Conservation (phyloP, 176 grass and related monocot genomes). For the Thalia dealbata region DNA sequence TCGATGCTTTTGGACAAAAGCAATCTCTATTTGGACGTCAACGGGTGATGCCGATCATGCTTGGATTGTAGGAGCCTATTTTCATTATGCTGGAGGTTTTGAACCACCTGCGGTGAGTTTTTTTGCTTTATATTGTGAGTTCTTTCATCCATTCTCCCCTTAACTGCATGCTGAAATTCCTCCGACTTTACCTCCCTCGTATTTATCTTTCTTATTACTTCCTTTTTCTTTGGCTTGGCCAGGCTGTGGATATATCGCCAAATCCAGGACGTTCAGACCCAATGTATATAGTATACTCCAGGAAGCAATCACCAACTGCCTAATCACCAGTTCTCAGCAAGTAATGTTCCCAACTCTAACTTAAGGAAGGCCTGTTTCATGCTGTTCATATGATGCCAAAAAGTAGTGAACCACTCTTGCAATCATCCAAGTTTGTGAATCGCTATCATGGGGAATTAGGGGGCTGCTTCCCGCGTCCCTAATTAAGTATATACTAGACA, state of each 20-base stretch:
- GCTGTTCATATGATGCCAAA: too few relatives aligned
- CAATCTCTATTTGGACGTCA: conserved; percentile 94
- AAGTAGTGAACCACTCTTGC: too few relatives aligned
- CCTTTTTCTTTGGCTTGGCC: not conserved
- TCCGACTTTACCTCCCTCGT: too few relatives aligned
- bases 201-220: too few relatives aligned
- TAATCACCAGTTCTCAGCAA: not conserved
- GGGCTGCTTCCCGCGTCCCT: too few relatives aligned
- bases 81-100: conserved; percentile 79
- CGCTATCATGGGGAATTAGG: too few relatives aligned
- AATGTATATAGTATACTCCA: conserved; percentile 76
- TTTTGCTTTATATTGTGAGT: not conserved
- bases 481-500: too few relatives aligned
- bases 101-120: conserved; percentile 57
- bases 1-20: conserved; percentile 94
- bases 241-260: conserved; percentile 87
- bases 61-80: conserved; percentile 92
- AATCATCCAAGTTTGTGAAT: too few relatives aligned
- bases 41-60: conserved; percentile 86
- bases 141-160: too few relatives aligned
- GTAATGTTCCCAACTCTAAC: not conserved
- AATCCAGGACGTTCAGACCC: conserved; percentile 75
- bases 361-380: too few relatives aligned
- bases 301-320: conserved; percentile 25
- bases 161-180: too few relatives aligned